Conservation (phyloP, 108 stramenopile species). For the Pseudonitzschia multiseries region DNA sequence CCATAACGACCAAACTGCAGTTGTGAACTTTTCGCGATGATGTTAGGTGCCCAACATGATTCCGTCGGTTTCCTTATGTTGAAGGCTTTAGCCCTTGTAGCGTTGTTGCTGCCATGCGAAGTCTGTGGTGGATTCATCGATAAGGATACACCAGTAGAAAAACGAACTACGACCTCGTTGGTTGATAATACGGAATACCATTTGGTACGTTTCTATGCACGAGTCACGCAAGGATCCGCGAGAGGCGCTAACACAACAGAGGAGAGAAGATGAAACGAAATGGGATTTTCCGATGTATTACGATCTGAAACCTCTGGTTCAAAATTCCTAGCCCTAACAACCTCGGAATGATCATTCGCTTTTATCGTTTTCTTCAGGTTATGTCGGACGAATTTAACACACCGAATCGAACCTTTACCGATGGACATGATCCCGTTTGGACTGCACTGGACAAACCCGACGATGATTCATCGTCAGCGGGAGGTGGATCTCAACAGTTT, state of each 20-base stretch:
- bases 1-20: neutral
- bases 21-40: neutral
- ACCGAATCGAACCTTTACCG: conserved; percentile 82
- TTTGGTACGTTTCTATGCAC: conserved; percentile 43
- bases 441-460: conserved; percentile 91
- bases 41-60: neutral
- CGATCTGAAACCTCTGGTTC: neutral
- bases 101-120: conserved; percentile 1
- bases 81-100: neutral
- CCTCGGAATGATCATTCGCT: neutral
- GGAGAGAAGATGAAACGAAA: too few relatives aligned
- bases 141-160: conserved; percentile 69
- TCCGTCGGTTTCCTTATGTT: neutral
- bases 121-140: conserved; percentile 49
- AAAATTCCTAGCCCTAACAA: too few relatives aligned
- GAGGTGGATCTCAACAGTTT: conserved; percentile 92
- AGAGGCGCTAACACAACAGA: neutral
- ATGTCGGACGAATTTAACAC: conserved; percentile 92
- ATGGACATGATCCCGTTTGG: conserved; percentile 93
- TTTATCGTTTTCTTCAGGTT: conserved; percentile 39
- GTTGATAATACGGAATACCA: conserved; percentile 74
- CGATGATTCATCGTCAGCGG: conserved; percentile 77
- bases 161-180: conserved; percentile 66
- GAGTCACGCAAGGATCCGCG: neutral
- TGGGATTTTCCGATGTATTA: neutral